Conservation (phyloP, 2,329 filamentous ascomycete genomes). For the Aspergillus fructus region DNA sequence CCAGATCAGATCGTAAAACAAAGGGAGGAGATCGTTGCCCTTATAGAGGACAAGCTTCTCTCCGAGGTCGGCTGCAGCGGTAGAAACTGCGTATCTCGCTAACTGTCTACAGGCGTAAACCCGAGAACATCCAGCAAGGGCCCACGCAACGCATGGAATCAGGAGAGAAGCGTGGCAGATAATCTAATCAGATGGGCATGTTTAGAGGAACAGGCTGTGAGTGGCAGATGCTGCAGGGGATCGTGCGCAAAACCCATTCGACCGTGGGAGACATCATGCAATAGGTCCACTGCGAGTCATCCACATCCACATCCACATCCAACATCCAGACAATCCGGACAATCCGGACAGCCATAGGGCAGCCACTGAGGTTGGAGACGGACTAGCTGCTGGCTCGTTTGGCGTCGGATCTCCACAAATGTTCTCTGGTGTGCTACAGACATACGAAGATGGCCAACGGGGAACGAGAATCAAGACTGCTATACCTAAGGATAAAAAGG, state of each 20-base stretch:
- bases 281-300: too few species aligned
- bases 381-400: too few species aligned
- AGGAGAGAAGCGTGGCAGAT: background rate
- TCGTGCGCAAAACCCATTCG: background rate
- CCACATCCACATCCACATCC: too few species aligned
- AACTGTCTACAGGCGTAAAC: background rate
- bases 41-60: background rate
- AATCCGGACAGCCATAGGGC: too few species aligned
- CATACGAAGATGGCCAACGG: too few species aligned
- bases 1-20: background rate
- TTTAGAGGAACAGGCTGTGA: background rate
- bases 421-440: too few species aligned
- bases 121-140: background rate
- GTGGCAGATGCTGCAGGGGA: background rate
- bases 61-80: background rate
- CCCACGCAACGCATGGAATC: background rate
- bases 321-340: too few species aligned
- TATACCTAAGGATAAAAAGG: too few species aligned
- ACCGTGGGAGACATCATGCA: background rate
- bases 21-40: background rate
- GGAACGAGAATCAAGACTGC: too few species aligned
- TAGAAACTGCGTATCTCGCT: background rate
- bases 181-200: slow-evolving; percentile 7
- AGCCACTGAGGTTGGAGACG: too few species aligned
- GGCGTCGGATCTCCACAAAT: too few species aligned